Conservation (phyloP, 2,329 filamentous ascomycete species). For the Cucurbitaria berberidis region DNA sequence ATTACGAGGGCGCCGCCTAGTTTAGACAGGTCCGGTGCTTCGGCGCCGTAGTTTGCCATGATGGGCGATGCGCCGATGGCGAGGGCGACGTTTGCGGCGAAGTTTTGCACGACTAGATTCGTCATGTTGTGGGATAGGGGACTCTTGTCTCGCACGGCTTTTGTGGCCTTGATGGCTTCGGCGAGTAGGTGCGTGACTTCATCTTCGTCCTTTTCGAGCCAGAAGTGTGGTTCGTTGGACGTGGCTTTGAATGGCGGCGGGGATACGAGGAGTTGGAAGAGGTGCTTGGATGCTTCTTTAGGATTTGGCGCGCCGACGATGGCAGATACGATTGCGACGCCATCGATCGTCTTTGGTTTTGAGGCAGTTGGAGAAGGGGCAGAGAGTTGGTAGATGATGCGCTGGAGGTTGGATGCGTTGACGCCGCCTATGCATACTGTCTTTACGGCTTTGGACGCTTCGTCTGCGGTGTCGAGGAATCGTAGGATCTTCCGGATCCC, state of each 20-base stretch:
- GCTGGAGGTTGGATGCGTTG: constrained; percentile 75
- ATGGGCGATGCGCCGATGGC: constrained; percentile 87
- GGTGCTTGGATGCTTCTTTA: constrained; percentile 63
- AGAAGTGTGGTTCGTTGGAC: constrained; percentile 23
- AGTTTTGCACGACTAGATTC: constrained; percentile 93
- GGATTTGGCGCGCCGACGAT: constrained; percentile 78
- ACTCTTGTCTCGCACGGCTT: constrained; percentile 64
- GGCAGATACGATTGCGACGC: constrained; percentile 87
- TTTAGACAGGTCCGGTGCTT: constrained; percentile 79
- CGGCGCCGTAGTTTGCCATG: constrained; percentile 87
- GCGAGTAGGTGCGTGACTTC: constrained; percentile 17
- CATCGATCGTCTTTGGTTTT: constrained; percentile 69
- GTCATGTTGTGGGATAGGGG: constrained; percentile 97
- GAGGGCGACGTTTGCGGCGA: constrained; percentile 89
- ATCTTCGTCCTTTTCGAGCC: constrained; percentile 24
- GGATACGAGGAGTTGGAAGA: constrained; percentile 62
- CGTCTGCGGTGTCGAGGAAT: constrained; percentile 58
- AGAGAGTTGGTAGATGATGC: constrained; percentile 74
- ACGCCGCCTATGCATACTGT: constrained; percentile 90
- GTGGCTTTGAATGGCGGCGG: constrained; percentile 32
- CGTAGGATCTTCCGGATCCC: constrained; percentile 72
- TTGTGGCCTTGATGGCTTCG: constrained; percentile 56
- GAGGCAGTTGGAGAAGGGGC: constrained; percentile 34
- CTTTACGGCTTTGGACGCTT: constrained; percentile 38
- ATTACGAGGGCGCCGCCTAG: constrained; percentile 82